Conservation (phyloP, 2,329 filamentous ascomycete species). For the Xylariomycetidae sp. region DNA sequence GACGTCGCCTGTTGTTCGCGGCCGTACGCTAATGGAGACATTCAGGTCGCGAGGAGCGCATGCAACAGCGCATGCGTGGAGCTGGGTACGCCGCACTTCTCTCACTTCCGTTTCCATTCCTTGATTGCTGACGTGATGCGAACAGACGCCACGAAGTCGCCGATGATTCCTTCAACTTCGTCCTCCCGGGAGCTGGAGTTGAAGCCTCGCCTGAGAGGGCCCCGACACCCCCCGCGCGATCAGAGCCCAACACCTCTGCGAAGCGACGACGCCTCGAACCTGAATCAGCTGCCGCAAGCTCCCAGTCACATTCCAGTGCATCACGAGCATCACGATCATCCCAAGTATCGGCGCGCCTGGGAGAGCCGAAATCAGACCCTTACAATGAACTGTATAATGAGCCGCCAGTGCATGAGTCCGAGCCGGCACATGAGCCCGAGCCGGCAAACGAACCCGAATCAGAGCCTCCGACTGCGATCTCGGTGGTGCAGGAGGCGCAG, state of each 20-base stretch:
- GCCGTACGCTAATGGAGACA: conserved; percentile 4
- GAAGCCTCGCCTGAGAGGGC: conserved; percentile 15
- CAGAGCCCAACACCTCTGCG: conserved; percentile 42
- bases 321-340: conserved; percentile 12
- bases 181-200: conserved; percentile 33
- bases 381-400: too few relatives aligned
- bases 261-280: conserved; percentile 36
- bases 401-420: too few relatives aligned
- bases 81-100: conserved; percentile 44
- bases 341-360: conserved; percentile 8
- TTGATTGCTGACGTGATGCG: conserved; percentile 7
- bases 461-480: too few relatives aligned
- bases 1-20: background rate
- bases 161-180: conserved; percentile 54
- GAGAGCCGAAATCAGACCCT: conserved; percentile 15
- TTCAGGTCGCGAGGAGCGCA: conserved; percentile 52
- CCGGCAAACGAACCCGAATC: too few relatives aligned
- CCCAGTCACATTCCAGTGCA: conserved; percentile 15
- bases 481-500: too few relatives aligned
- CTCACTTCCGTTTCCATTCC: background rate
- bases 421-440: too few relatives aligned
- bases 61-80: conserved; percentile 59
- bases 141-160: conserved; percentile 49
- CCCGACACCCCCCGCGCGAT: conserved; percentile 23
- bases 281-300: conserved; percentile 9